These are phyloP conservation scores for Candida maesae DNA, from an alignment of 805 yeast species.

Conservation along the genomic window DNA sequence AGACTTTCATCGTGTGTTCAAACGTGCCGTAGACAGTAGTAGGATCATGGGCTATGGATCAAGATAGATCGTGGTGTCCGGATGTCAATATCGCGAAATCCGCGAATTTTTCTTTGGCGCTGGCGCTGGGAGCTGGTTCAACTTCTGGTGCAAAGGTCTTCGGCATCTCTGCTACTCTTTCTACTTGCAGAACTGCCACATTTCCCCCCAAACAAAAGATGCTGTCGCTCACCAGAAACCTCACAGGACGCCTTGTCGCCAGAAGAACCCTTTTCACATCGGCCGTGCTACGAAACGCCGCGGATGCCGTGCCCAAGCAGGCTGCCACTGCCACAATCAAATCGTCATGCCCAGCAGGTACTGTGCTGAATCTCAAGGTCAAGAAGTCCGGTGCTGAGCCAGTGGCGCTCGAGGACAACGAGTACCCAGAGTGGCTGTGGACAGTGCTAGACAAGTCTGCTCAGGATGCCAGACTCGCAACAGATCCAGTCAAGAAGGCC, in stretches of 20 bases:
- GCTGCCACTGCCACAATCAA: constrained; percentile 10
- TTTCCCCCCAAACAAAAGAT: no score
- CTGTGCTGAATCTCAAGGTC: constrained; percentile 65
- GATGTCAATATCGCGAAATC: no score
- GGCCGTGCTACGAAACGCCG: constrained; percentile 12
- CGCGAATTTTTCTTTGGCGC: background rate
- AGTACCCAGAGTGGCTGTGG: constrained; percentile 97
- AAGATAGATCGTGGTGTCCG: constrained; percentile 2
- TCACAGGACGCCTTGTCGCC: background rate
- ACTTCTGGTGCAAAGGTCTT: no score
- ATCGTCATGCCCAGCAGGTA: constrained; percentile 68
- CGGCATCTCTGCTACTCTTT: no score
- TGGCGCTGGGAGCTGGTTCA: no score
- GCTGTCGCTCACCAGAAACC: constrained; percentile 8
- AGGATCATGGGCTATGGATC: no score
- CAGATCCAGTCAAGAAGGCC: constrained; percentile 62
- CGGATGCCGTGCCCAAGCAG: constrained; percentile 5
- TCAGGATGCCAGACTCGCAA: constrained; percentile 52
- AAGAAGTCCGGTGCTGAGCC: constrained; percentile 83
- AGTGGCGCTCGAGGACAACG: constrained; percentile 79
- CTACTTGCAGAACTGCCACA: no score
- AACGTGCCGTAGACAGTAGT: no score
- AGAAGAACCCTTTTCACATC: constrained; percentile 18
- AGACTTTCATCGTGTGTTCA: no score
- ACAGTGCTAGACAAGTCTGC: constrained; percentile 63